Evolutionary conservation across 1,284 basidiomycete species (phyloP).

Genomic region (Chalciporus sp.): DNA sequence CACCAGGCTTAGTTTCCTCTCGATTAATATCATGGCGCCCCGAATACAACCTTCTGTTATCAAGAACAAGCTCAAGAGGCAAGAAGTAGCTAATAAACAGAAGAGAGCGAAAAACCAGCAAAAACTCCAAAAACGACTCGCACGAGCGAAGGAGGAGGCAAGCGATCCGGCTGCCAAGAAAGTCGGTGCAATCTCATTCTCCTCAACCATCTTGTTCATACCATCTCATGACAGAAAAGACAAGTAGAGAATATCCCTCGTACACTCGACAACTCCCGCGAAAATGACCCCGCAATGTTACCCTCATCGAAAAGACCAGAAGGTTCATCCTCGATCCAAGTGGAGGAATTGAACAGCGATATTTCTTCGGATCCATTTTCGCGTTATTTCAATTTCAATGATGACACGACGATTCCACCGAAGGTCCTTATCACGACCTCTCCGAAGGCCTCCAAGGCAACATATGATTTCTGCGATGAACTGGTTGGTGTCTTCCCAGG

Average conservation of each 20-base stretch:
- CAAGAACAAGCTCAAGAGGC: conserved; percentile 84
- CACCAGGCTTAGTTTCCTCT: neutral
- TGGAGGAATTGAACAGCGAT: conserved; percentile 65
- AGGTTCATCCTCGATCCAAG: conserved; percentile 38
- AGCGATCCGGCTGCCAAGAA: conserved; percentile 72
- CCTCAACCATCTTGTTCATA: neutral
- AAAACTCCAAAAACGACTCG: conserved; percentile 82
- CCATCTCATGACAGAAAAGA: conserved; percentile 64
- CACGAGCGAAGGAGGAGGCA: conserved; percentile 70
- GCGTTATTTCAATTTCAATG: conserved; percentile 62
- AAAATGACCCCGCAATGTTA: conserved; percentile 85
- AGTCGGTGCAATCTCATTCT: conserved; percentile 44
- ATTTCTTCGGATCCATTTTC: conserved; percentile 75
- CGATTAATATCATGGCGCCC: conserved; percentile 46
- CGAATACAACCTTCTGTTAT: conserved; percentile 69
- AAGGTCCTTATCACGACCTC: conserved; percentile 92
- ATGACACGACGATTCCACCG: conserved; percentile 72
- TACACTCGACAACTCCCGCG: conserved; percentile 92
- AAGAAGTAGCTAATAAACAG: conserved; percentile 72
- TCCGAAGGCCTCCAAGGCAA: conserved; percentile 80
- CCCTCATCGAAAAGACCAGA: conserved; percentile 42
- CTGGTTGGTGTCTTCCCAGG: conserved; percentile 92
- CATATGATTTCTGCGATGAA: conserved; percentile 91
- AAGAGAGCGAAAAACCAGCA: conserved; percentile 81
- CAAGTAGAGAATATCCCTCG: conserved; percentile 83